Base-by-base conservation (phyloP, 768 basidiomycete species). In the Amanita rubescens region DNA sequence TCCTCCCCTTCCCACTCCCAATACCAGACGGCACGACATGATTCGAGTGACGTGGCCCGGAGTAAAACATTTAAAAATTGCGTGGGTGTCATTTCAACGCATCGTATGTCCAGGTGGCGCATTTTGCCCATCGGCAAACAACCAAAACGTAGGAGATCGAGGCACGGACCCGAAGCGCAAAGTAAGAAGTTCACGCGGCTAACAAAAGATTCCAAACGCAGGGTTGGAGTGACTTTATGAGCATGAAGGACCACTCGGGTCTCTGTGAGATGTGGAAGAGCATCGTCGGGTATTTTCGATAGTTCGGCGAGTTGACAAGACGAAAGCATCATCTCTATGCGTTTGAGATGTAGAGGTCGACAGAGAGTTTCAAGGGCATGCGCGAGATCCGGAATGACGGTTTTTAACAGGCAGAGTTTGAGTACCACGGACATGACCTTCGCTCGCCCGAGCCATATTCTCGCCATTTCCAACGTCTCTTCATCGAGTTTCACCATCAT, bases 81-180 rank as follows among this genome's bases (percentile, higher is more conserved):
- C 12, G 39, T 32, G 11, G 50, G 39, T 1, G 39, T 30, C 39
- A 51, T 32, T 24, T 41, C 39, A 15, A 34, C 41, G 38, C 30
- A 51, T 43, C 15, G 49, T 17, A 51, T 25, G 22, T 43, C 41
- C 17, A 51, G 38, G 8, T 51, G 50, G 2, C 39, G 50, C 25
- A 51, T 27, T 3, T 51, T 37, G 7, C 22, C 32, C 50, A 41
- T 42, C 14, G 50, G 25, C 14, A 42, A 42, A 17, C 39, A 51
- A n/a, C 50, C 50, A 14, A 38, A 41, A 33, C 17, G 19, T n/a
- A 41, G 41, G 10, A 51, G 30, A 5, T 51, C 25, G 15, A 30
- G 38, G 17, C 50, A 43, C 6, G 50, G 38, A 17, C 49, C 50
- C n/a, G 50, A 33, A 5, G 39, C 50, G 30, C 50, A 51, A 32